These are phyloP conservation scores for Cubamyces sp. DNA, from an alignment of 768 basidiomycete species.

Conservation along the genomic window DNA sequence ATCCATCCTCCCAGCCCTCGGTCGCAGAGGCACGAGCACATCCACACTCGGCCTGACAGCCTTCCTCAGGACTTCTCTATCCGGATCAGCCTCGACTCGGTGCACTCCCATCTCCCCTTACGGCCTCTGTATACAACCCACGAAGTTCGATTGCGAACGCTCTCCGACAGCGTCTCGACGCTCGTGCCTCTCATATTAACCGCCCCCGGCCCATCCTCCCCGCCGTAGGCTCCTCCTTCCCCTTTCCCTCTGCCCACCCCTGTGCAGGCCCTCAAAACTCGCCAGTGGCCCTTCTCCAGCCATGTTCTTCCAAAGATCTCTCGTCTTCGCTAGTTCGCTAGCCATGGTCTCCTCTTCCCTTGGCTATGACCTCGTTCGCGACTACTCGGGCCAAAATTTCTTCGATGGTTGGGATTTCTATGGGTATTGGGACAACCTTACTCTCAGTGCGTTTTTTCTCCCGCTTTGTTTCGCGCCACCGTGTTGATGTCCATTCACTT, in stretches of 20 bases:
- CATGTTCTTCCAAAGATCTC: conserved; percentile 14
- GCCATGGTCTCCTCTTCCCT: conserved; percentile 9
- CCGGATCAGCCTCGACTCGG: background rate
- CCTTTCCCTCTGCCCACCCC: background rate
- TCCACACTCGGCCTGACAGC: background rate
- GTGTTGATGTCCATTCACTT: background rate
- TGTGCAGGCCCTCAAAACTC: background rate
- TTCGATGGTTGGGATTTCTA: conserved; percentile 51
- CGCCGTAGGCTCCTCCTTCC: background rate
- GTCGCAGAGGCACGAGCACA: too few relatives aligned
- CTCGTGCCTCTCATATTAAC: conserved; percentile 5
- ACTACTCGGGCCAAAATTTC: conserved; percentile 45
- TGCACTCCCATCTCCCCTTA: background rate
- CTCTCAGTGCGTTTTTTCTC: conserved; percentile 37
- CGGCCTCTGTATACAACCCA: conserved; percentile 4
- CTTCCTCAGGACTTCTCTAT: background rate
- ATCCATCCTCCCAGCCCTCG: background rate
- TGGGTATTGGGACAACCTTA: conserved; percentile 45
- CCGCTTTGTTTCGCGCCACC: background rate
- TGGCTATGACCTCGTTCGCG: conserved; percentile 40
- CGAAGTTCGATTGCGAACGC: background rate
- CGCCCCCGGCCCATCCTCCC: background rate
- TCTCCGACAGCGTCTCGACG: conserved; percentile 12
- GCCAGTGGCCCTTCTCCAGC: background rate
- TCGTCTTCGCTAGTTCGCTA: conserved; percentile 9